Base-by-base conservation (phyloP, 2,329 filamentous ascomycete genomes). In the Xylariaceae sp. region DNA sequence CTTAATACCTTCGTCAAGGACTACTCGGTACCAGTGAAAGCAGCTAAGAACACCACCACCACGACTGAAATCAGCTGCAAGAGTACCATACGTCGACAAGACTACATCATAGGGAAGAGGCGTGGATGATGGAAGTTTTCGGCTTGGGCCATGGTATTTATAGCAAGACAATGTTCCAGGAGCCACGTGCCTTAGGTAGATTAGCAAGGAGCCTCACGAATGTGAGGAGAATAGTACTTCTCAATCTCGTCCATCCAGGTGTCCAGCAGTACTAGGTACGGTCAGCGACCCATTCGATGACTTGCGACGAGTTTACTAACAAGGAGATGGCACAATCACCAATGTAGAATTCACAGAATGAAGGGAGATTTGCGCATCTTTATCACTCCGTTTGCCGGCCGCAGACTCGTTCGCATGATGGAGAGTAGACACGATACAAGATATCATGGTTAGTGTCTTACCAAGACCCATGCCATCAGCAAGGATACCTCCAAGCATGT, bases 1-100 rank as follows among this genome's bases (percentile, higher is more conserved):
- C n/a, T n/a, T n/a, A n/a, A n/a, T n/a, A 67, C 65, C 65, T 66
- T 67, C 65, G 24, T 67, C 65, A 4, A 67, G 19, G 34, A 65
- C 47, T 2, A 65, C 33, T 2, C 58, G 50, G 19, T 56, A 57
- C 64, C 64, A 63, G 19, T 57, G 50, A 17, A 63, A 58, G 3
- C 34, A 39, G 21, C 21, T 11, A 5, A 66, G 57, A 14, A 60
- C 47, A 6, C 58, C 60, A 23, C 58, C 58, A 1, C 64, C 60
- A 11, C 52, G 53, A 11, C 56, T 52, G 14, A 49, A 60, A 28
- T 66, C 64, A 19, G 62, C 62, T 8, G 58, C 53, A 8, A 63
- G 40, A 29, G 64, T 66, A 11, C 54, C 60, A 24, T 65, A 66
- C n/a, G 64, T 66, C 17, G 64, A 50, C 11, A 66, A 33, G n/a